A percentile compares a stretch with the other conserved stretches of the same genome.
phyloP scores from a whole-genome alignment of 1,284 basidiomycete species.

The Tremellales sp. region DNA sequence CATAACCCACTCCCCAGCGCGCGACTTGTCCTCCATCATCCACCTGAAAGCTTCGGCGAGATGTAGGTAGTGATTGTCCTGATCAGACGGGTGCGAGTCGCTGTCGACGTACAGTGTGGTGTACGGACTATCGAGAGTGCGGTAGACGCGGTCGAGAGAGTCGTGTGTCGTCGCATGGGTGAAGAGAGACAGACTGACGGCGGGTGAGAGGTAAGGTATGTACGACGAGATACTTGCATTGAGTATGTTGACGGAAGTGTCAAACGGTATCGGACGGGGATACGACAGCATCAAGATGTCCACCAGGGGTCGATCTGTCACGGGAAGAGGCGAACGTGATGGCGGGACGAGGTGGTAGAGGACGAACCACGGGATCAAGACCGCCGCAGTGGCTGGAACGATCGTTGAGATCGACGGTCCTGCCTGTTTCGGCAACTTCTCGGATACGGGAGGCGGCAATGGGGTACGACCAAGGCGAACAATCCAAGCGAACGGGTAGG shows the following conservation, averaged over 20 bases:
- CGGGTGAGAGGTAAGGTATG: slow-evolving; percentile 3
- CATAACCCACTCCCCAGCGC: slow-evolving; percentile 13
- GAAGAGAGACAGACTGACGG: slow-evolving; percentile 2
- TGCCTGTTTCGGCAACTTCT: no score
- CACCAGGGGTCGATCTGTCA: background rate
- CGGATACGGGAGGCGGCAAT: no score
- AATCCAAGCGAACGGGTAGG: no score
- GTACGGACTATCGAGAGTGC: background rate
- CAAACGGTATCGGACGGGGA: slow-evolving; percentile 6
- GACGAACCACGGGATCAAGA: background rate
- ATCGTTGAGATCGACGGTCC: no score
- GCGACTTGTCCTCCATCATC: background rate
- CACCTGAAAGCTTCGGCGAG: slow-evolving; percentile 12
- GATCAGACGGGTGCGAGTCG: slow-evolving; percentile 6
- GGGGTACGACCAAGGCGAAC: no score
- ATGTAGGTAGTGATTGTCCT: slow-evolving; percentile 10
- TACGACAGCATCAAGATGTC: slow-evolving; percentile 11
- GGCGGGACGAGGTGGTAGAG: background rate
- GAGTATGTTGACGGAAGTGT: background rate
- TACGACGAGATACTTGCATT: slow-evolving; percentile 5
- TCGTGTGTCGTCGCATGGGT: slow-evolving; percentile 6
- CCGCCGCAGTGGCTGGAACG: background rate
- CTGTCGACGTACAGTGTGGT: slow-evolving; percentile 4
- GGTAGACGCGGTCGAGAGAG: background rate
- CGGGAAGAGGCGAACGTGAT: background rate